Percentiles rank a stretch among this genome's conserved stretches.
phyloP scores from a whole-genome alignment of 331 rosid genomes.

The Quercus phellos region DNA sequence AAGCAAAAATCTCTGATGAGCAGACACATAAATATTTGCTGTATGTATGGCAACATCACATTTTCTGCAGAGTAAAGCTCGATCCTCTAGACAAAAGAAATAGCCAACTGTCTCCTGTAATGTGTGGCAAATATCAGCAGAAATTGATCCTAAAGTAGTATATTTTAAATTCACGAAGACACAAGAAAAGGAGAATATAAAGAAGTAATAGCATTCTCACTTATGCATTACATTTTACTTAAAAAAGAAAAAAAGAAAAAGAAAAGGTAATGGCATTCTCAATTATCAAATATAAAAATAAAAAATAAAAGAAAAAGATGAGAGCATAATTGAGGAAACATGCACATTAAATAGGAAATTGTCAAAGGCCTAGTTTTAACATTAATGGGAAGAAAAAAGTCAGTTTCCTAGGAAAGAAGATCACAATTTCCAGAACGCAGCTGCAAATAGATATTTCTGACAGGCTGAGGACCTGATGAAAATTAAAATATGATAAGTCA shows the following conservation, averaged over 20 bases:
- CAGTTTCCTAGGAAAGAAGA: not conserved
- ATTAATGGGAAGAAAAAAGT: too few species aligned
- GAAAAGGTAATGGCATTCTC: too few species aligned
- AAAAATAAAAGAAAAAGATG: not conserved
- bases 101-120: constrained; percentile 84
- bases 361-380: not conserved
- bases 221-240: too few species aligned
- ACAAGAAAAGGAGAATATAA: not conserved
- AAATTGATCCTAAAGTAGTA: constrained; percentile 2
- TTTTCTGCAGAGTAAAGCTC: constrained; percentile 85
- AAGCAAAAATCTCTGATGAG: constrained; percentile 75
- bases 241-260: too few species aligned
- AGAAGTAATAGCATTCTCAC: not conserved
- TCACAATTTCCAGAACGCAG: not conserved
- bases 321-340: not conserved
- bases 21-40: constrained; percentile 56
- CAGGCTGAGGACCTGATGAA: not conserved
- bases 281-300: too few species aligned
- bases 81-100: constrained; percentile 94
- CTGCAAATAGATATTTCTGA: not conserved
- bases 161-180: not conserved
- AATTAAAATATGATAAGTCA: not conserved
- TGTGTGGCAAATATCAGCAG: constrained; percentile 26
- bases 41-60: constrained; percentile 77
- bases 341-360: not conserved